phyloP scores from a whole-genome alignment of 768 basidiomycete genomes.

The Rhizopogon vulgaris region DNA sequence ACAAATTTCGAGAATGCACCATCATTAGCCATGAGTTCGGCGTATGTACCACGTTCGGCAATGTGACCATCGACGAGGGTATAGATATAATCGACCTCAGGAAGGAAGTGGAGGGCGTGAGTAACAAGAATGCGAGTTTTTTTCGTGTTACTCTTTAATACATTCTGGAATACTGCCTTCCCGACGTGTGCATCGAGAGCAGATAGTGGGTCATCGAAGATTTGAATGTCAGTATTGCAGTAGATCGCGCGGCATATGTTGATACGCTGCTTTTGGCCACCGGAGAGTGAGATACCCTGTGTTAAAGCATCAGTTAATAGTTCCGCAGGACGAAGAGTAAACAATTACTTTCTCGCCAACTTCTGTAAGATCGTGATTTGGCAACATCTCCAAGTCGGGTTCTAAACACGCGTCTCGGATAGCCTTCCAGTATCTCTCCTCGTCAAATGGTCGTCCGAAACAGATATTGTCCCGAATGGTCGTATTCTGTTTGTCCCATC shows the following conservation, averaged over 20 bases:
- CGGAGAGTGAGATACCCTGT: constrained; percentile 80
- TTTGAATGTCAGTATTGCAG: constrained; percentile 78
- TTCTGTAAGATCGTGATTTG: constrained; percentile 75
- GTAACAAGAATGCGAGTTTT: constrained; percentile 90
- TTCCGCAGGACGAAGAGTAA: constrained; percentile 4
- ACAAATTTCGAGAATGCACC: constrained; percentile 73
- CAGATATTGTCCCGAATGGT: constrained; percentile 87
- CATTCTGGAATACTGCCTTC: constrained; percentile 80
- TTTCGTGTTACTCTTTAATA: constrained; percentile 55
- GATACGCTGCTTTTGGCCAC: constrained; percentile 75
- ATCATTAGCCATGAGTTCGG: constrained; percentile 55
- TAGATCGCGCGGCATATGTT: constrained; percentile 88
- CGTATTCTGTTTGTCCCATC: constrained; percentile 48
- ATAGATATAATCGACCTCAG: constrained; percentile 81
- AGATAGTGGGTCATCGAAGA: constrained; percentile 82
- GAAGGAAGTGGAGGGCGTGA: constrained; percentile 86
- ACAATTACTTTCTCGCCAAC: constrained; percentile 61
- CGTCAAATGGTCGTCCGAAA: constrained; percentile 80
- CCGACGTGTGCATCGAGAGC: constrained; percentile 93
- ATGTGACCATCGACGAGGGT: constrained; percentile 73
- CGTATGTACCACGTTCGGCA: constrained; percentile 75
- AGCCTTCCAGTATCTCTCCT: constrained; percentile 77
- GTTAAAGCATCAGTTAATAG: not conserved
- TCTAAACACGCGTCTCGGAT: constrained; percentile 73
- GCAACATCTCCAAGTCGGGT: constrained; percentile 72